phyloP scores from a whole-genome alignment of 768 basidiomycete genomes.

The Podaxis pistillaris region DNA sequence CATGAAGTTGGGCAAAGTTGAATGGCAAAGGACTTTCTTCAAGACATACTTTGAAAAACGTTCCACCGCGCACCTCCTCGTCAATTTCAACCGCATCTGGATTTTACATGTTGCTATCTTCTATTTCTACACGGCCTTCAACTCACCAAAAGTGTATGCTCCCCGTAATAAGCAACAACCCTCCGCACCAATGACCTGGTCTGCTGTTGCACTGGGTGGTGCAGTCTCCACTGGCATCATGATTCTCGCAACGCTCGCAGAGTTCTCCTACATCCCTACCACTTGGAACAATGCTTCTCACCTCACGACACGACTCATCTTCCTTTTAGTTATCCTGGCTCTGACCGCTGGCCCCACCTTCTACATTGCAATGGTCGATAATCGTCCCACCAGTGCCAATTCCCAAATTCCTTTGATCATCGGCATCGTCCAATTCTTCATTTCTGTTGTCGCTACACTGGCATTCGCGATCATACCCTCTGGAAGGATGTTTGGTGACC shows the following conservation, averaged over 20 bases:
- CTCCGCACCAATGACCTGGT: conserved; percentile 91
- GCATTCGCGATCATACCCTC: conserved; percentile 90
- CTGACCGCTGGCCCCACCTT: conserved; percentile 92
- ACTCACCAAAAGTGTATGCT: conserved; percentile 90
- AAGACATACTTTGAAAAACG: conserved; percentile 99
- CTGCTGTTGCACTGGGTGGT: conserved; percentile 93
- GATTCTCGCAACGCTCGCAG: conserved; percentile 89
- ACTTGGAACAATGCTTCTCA: conserved; percentile 99
- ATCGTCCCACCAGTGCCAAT: conserved; percentile 51
- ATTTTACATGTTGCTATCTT: conserved; percentile 90
- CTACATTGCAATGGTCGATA: conserved; percentile 87
- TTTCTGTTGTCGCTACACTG: conserved; percentile 81
- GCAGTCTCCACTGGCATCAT: conserved; percentile 92
- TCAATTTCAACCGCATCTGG: conserved; percentile 99
- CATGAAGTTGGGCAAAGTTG: conserved; percentile 86
- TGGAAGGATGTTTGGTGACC: conserved; percentile 97
- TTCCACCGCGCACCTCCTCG: conserved; percentile 86
- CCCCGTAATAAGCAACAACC: conserved; percentile 63
- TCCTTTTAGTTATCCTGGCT: conserved; percentile 88
- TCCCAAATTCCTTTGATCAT: conserved; percentile 75
- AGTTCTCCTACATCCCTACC: conserved; percentile 96
- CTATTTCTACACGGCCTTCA: conserved; percentile 98
- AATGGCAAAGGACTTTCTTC: conserved; percentile 96
- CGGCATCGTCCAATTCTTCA: conserved; percentile 90
- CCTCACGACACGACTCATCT: conserved; percentile 88